phyloP scores from a whole-genome alignment of 2,329 filamentous ascomycete species.

The Aureobasidium sp. region DNA sequence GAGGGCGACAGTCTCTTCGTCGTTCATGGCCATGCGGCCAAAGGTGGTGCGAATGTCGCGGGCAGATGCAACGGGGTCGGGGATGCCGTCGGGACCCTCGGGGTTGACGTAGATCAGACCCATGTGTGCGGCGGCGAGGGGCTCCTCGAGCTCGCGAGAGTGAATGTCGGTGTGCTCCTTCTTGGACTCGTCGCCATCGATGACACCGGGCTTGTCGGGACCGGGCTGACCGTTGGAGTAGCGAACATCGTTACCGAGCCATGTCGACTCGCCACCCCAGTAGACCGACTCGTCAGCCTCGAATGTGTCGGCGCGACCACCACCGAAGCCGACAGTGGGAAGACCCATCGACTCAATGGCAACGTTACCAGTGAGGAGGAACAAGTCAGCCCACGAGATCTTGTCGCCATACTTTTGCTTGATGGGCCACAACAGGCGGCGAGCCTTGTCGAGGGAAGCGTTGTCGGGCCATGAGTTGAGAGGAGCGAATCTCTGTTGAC shows the following conservation, averaged over 20 bases:
- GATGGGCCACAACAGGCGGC: constrained; percentile 70
- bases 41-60: constrained; percentile 69
- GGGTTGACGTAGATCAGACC: constrained; percentile 79
- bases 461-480: constrained; percentile 82
- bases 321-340: constrained; percentile 66
- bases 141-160: constrained; percentile 59
- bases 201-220: constrained; percentile 34
- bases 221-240: constrained; percentile 51
- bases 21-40: constrained; percentile 74
- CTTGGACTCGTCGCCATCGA: constrained; percentile 37
- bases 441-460: constrained; percentile 70
- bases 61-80: constrained; percentile 62
- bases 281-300: constrained; percentile 70
- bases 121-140: constrained; percentile 63
- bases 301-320: constrained; percentile 65
- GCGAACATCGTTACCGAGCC: constrained; percentile 67
- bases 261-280: constrained; percentile 70
- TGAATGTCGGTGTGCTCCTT: constrained; percentile 42
- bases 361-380: constrained; percentile 67
- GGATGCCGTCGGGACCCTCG: constrained; percentile 65
- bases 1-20: constrained; percentile 72
- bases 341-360: constrained; percentile 71
- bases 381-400: constrained; percentile 72
- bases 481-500: constrained; percentile 72
- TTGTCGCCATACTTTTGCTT: constrained; percentile 81